Conservation (phyloP, 371 early-diverging fungal genomes). For the Syncephalis fuscata region DNA sequence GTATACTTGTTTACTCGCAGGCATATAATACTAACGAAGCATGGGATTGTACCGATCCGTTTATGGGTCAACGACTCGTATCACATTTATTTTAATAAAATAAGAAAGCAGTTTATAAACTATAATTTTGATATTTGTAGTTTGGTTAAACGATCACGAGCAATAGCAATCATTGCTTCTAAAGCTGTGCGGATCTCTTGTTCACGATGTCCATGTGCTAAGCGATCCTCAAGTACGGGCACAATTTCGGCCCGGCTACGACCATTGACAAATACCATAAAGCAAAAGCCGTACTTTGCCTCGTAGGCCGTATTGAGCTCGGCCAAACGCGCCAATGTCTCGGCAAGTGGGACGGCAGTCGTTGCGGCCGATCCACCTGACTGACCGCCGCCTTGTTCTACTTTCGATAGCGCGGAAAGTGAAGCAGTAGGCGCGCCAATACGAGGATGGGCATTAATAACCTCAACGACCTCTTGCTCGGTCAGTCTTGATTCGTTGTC, state of each 20-base stretch:
- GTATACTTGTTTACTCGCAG: too few species aligned
- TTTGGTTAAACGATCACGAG: conserved; percentile 56
- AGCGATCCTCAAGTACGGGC: conserved; percentile 49
- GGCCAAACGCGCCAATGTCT: conserved; percentile 18
- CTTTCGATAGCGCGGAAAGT: conserved; percentile 50
- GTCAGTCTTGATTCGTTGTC: conserved; percentile 19
- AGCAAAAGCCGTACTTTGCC: conserved; percentile 69
- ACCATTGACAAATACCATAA: conserved; percentile 80
- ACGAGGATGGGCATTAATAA: conserved; percentile 81
- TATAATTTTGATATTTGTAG: conserved; percentile 6
- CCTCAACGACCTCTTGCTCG: conserved; percentile 38
- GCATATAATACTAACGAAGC: too few species aligned
- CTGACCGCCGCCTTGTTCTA: conserved; percentile 52
- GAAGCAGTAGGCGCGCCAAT: conserved; percentile 57
- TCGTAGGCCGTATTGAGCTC: conserved; percentile 59
- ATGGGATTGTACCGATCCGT: too few species aligned
- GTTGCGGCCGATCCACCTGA: conserved; percentile 2
- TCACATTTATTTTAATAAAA: too few species aligned
- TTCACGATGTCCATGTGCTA: conserved; percentile 25
- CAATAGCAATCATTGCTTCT: conserved; percentile 57
- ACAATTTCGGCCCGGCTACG: conserved; percentile 49
- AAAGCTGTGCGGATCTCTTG: conserved; percentile 44
- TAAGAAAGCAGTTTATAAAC: too few species aligned
- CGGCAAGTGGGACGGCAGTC: conserved; percentile 21
- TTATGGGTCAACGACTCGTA: too few species aligned